These are phyloP conservation scores for Lactifluus pinguis DNA, from an alignment of 768 basidiomycete genomes.

Conservation along the genomic window DNA sequence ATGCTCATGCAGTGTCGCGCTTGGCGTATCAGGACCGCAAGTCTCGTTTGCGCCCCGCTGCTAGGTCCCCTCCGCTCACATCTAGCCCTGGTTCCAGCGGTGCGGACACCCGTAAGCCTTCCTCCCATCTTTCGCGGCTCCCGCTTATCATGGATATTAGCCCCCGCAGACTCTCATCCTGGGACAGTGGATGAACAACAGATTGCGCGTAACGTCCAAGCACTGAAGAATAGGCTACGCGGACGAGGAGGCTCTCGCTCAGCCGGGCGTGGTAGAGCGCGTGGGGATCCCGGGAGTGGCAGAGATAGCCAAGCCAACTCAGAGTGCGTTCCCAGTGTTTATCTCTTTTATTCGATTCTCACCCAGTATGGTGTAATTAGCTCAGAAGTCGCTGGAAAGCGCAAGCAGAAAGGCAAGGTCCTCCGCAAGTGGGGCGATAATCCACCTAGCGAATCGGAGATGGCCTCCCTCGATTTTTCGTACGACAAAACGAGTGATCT, in stretches of 20 bases:
- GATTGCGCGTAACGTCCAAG: slow-evolving; percentile 87
- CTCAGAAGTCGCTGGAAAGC: slow-evolving; percentile 44
- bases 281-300: slow-evolving; percentile 44
- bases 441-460: slow-evolving; percentile 72
- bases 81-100: slow-evolving; percentile 50
- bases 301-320: slow-evolving; percentile 55
- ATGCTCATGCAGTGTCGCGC: neutral
- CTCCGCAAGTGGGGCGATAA: slow-evolving; percentile 92
- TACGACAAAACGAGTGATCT: slow-evolving; percentile 37
- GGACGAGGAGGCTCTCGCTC: slow-evolving; percentile 59
- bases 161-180: slow-evolving; percentile 41
- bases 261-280: slow-evolving; percentile 32
- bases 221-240: slow-evolving; percentile 76
- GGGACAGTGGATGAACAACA: slow-evolving; percentile 71
- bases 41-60: slow-evolving; percentile 42
- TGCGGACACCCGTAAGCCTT: slow-evolving; percentile 44
- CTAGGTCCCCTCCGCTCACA: slow-evolving; percentile 31
- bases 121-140: neutral
- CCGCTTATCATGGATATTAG: slow-evolving; percentile 24
- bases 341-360: neutral
- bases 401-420: slow-evolving; percentile 51
- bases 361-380: slow-evolving; percentile 24
- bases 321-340: slow-evolving; percentile 45
- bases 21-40: slow-evolving; percentile 52
- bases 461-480: slow-evolving; percentile 90